phyloP scores from a whole-genome alignment of 495 filamentous ascomycete genomes.

The Trichocladium antarcticum region DNA sequence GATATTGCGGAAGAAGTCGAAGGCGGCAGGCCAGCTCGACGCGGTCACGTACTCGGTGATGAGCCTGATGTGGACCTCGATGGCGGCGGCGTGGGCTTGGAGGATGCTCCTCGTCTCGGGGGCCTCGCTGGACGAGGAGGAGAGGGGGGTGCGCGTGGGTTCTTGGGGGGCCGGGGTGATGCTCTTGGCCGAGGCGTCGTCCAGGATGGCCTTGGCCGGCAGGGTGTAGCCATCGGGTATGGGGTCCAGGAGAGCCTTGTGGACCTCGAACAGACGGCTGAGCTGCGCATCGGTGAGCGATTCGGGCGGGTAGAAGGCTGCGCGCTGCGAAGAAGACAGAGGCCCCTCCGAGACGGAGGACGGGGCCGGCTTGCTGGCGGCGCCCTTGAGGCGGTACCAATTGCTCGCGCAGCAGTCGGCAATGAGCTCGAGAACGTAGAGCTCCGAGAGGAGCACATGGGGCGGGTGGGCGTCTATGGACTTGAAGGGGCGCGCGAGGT shows the following conservation, averaged over 20 bases:
- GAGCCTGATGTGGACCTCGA: constrained; percentile 39
- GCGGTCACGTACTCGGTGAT: constrained; percentile 51
- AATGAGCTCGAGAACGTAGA: constrained; percentile 48
- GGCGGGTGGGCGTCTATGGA: constrained; percentile 36
- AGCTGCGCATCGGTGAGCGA: constrained; percentile 32
- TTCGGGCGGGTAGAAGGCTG: constrained; percentile 20
- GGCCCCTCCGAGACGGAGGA: constrained; percentile 4
- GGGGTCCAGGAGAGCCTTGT: constrained; percentile 36
- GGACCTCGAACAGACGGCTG: constrained; percentile 31
- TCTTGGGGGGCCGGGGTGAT: constrained; percentile 26
- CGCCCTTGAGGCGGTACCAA: constrained; percentile 32
- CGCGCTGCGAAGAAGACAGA: constrained; percentile 18
- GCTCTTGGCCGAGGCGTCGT: constrained; percentile 28
- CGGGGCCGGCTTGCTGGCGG: constrained; percentile 15
- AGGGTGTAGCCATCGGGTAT: constrained; percentile 39
- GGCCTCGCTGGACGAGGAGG: constrained; percentile 34
- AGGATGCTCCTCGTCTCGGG: constrained; percentile 26
- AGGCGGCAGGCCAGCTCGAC: constrained; percentile 46
- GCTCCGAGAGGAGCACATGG: constrained; percentile 47
- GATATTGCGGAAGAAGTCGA: constrained; percentile 42
- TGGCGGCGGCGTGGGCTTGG: constrained; percentile 24
- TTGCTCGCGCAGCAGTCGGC: constrained; percentile 53
- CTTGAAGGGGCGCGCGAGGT: constrained; percentile 33
- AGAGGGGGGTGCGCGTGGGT: constrained; percentile 25
- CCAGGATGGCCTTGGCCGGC: constrained; percentile 36